Percentiles rank a stretch among this genome's conserved stretches.
Conservation (phyloP, 1,139 yeast genomes). For the Scheffersomyces titani region DNA sequence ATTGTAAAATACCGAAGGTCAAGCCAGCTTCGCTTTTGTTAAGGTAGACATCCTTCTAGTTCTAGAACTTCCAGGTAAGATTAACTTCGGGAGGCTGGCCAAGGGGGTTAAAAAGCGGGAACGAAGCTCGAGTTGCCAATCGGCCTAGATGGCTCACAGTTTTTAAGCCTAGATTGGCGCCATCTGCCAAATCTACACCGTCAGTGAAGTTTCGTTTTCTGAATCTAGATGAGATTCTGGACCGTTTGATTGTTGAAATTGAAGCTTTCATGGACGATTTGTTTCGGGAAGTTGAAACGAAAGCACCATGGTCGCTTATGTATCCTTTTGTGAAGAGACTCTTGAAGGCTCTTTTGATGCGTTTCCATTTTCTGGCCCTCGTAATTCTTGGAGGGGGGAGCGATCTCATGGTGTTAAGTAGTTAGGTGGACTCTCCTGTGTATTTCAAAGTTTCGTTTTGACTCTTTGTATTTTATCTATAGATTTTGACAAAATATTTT, state of each 20-base stretch:
- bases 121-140: conserved; percentile 22
- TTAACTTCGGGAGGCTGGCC: conserved; percentile 15
- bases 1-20: not conserved
- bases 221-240: conserved; percentile 23
- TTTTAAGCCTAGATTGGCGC: conserved; percentile 26
- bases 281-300: conserved; percentile 8
- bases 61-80: conserved; percentile 16
- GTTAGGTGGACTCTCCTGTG: not conserved
- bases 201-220: conserved; percentile 16
- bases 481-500: not conserved
- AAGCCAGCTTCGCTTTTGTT: not conserved
- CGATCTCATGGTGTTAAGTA: conserved; percentile 29
- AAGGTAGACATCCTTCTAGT: not conserved
- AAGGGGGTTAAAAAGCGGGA: conserved; percentile 19
- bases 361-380: conserved; percentile 36
- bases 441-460: not conserved
- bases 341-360: conserved; percentile 33
- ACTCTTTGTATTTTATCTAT: not conserved
- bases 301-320: conserved; percentile 30
- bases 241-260: conserved; percentile 26
- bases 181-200: conserved; percentile 16
- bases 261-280: conserved; percentile 13
- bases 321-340: conserved; percentile 29
- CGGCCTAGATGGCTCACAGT: conserved; percentile 27
- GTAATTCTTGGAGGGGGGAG: conserved; percentile 49